phyloP scores from a whole-genome alignment of 306 rosid genomes.

The Datisca glomerata region DNA sequence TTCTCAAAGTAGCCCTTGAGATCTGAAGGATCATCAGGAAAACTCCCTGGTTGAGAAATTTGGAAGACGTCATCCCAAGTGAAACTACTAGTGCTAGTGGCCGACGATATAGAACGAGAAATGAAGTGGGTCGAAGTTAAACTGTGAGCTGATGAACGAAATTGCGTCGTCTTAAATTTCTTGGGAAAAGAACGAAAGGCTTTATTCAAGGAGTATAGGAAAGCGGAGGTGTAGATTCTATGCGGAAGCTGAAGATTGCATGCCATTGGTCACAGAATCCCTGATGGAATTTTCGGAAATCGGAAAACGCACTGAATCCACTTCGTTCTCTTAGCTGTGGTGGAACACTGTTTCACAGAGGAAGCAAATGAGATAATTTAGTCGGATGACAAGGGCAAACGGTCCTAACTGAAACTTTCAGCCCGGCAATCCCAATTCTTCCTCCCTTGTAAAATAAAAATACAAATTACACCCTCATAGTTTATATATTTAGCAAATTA shows the following conservation, averaged over 20 bases:
- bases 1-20: slow-evolving; percentile 54
- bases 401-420: too few relatives aligned
- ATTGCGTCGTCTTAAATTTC: slow-evolving; percentile 6
- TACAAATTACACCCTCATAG: too few relatives aligned
- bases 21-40: slow-evolving; percentile 26
- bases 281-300: too few relatives aligned
- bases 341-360: too few relatives aligned
- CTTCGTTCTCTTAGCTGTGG: too few relatives aligned
- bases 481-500: too few relatives aligned
- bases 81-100: slow-evolving; percentile 18
- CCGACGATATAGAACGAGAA: slow-evolving; percentile 13
- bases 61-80: slow-evolving; percentile 50
- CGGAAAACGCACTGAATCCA: too few relatives aligned
- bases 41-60: slow-evolving; percentile 23
- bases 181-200: slow-evolving; percentile 9
- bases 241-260: slow-evolving; percentile 5
- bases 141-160: background rate
- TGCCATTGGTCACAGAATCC: too few relatives aligned
- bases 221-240: slow-evolving; percentile 1
- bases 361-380: too few relatives aligned
- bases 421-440: too few relatives aligned
- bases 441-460: too few relatives aligned
- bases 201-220: background rate
- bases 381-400: too few relatives aligned
- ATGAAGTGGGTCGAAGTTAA: background rate